phyloP scores from a whole-genome alignment of 2,329 filamentous ascomycete genomes.

The Aspergillus caelatus region DNA sequence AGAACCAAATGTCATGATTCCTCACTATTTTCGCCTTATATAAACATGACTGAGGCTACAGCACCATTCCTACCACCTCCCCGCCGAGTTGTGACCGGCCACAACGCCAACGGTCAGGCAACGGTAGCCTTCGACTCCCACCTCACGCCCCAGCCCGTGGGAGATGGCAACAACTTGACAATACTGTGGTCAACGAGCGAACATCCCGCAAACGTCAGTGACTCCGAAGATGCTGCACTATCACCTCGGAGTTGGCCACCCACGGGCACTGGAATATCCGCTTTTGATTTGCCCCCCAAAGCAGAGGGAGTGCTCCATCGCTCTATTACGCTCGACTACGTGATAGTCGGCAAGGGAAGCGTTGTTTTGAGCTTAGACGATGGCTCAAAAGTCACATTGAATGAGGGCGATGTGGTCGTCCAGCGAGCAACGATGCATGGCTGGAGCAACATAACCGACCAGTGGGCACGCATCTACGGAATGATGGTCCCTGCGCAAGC shows the following conservation, averaged over 20 bases:
- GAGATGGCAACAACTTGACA: background rate
- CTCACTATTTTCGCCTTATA: background rate
- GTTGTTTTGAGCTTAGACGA: background rate
- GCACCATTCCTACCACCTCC: background rate
- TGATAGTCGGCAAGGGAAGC: background rate
- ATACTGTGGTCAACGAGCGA: background rate
- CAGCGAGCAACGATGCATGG: background rate
- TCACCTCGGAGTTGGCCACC: background rate
- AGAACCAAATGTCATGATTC: no score
- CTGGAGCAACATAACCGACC: background rate
- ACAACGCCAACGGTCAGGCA: background rate
- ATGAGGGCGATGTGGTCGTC: background rate
- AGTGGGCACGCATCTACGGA: background rate
- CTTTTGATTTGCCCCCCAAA: background rate
- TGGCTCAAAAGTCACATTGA: background rate
- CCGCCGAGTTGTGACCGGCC: background rate
- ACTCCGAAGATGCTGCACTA: background rate
- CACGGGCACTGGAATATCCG: background rate
- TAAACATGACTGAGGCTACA: background rate
- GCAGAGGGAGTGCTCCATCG: background rate
- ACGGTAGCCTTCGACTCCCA: background rate
- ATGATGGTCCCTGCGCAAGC: background rate
- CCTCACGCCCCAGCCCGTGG: background rate
- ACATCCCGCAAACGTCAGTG: background rate
- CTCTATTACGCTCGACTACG: background rate